Conservation (phyloP, 805 yeast genomes). For the Lipomyces yamanashiensis region DNA sequence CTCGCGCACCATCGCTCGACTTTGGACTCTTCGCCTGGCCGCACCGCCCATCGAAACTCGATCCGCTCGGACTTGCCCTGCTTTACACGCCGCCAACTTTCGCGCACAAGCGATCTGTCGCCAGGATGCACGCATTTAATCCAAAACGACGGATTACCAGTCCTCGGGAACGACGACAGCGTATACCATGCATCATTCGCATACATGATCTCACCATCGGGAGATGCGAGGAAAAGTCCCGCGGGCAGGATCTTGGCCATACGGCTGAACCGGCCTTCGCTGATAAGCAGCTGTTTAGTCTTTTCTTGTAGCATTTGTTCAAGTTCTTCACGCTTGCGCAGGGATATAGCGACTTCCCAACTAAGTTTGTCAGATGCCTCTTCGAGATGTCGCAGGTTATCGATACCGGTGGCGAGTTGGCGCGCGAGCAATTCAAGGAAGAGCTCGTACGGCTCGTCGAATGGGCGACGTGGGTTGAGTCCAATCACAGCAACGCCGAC, state of each 20-base stretch:
- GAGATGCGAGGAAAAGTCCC: slow-evolving; percentile 33
- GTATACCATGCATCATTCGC: slow-evolving; percentile 37
- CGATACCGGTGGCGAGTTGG: slow-evolving; percentile 35
- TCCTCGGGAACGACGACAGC: slow-evolving; percentile 27
- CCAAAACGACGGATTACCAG: slow-evolving; percentile 35
- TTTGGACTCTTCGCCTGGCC: slow-evolving; percentile 21
- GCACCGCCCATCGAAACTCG: slow-evolving; percentile 35
- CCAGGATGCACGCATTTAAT: slow-evolving; percentile 37
- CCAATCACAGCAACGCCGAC: slow-evolving; percentile 37
- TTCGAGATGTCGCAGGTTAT: slow-evolving; percentile 28
- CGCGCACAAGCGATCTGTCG: slow-evolving; percentile 31
- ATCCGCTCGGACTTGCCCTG: slow-evolving; percentile 30
- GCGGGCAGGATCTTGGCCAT: slow-evolving; percentile 37
- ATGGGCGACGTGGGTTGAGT: slow-evolving; percentile 31
- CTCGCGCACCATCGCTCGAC: slow-evolving; percentile 36
- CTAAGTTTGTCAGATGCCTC: slow-evolving; percentile 33
- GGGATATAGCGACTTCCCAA: slow-evolving; percentile 29
- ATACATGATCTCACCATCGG: slow-evolving; percentile 34
- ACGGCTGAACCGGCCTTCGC: slow-evolving; percentile 35
- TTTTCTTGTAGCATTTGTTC: slow-evolving; percentile 25
- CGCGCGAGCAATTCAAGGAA: slow-evolving; percentile 36
- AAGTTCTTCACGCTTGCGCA: slow-evolving; percentile 25
- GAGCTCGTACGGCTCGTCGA: slow-evolving; percentile 34
- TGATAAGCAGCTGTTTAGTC: slow-evolving; percentile 31
- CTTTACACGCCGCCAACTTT: slow-evolving; percentile 34